phyloP scores from a whole-genome alignment of 345 rosid species.

The Hypericum androsaemum region DNA sequence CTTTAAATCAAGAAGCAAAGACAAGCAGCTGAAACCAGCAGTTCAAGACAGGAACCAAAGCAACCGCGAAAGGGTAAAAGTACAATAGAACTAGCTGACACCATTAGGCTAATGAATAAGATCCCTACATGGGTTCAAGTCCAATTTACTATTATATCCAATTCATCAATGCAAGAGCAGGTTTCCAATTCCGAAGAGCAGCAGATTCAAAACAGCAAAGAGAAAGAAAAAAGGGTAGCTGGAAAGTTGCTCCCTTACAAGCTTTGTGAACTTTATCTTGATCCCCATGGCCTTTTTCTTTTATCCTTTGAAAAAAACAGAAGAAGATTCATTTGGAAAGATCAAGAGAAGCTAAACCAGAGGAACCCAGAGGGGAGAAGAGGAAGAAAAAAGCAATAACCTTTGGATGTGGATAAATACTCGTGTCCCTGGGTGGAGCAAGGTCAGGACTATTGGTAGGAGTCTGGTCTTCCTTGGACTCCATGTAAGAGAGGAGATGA shows the following conservation, averaged over 20 bases:
- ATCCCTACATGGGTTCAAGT: too few species aligned
- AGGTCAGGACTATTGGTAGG: not conserved
- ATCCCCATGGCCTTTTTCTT: slow-evolving; percentile 14
- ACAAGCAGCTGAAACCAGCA: too few species aligned
- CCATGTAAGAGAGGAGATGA: not conserved
- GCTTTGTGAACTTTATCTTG: slow-evolving; percentile 14
- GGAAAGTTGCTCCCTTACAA: slow-evolving; percentile 9
- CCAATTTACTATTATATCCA: too few species aligned
- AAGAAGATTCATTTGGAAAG: slow-evolving; percentile 3
- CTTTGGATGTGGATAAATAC: slow-evolving; percentile 16
- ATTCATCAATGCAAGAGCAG: not conserved
- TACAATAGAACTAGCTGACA: too few species aligned
- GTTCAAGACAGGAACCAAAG: too few species aligned
- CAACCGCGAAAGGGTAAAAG: too few species aligned
- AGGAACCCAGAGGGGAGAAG: not conserved
- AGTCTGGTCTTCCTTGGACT: not conserved
- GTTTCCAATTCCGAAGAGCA: too few species aligned
- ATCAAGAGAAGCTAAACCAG: slow-evolving; percentile 6
- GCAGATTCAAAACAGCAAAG: not conserved
- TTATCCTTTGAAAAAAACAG: slow-evolving; percentile 14
- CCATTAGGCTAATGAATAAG: too few species aligned
- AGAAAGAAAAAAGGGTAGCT: not conserved
- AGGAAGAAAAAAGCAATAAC: not conserved
- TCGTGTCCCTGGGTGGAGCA: slow-evolving; percentile 7
- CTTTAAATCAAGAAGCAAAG: too few species aligned